These are phyloP conservation scores for Phytophthora melonis DNA, from an alignment of 352 stramenopile genomes.

Conservation along the genomic window DNA sequence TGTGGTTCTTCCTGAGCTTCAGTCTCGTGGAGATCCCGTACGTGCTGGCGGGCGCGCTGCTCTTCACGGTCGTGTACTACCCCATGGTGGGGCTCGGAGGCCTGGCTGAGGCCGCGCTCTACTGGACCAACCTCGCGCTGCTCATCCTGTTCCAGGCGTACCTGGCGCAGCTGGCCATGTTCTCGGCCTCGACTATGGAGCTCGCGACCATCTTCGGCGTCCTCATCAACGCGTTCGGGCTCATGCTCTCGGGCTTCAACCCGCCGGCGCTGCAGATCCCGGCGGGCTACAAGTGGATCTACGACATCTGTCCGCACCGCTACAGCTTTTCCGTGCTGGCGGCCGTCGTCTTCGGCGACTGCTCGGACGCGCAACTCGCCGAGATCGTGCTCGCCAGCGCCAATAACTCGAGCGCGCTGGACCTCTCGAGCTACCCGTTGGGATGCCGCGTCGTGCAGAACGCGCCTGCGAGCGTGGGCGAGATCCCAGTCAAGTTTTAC, in stretches of 20 bases:
- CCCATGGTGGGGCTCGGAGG: slow-evolving; percentile 52
- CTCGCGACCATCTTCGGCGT: slow-evolving; percentile 30
- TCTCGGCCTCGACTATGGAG: slow-evolving; percentile 33
- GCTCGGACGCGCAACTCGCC: slow-evolving; percentile 25
- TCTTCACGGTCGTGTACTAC: slow-evolving; percentile 20
- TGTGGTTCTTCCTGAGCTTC: slow-evolving; percentile 10
- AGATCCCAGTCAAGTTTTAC: slow-evolving; percentile 36
- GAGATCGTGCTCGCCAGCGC: slow-evolving; percentile 10
- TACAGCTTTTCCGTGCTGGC: slow-evolving; percentile 41
- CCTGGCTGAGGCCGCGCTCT: slow-evolving; percentile 29
- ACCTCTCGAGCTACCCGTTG: slow-evolving; percentile 20
- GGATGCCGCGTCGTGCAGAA: slow-evolving; percentile 37
- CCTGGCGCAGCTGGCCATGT: slow-evolving; percentile 35
- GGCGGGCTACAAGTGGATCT: slow-evolving; percentile 47
- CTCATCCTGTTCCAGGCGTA: slow-evolving; percentile 41
- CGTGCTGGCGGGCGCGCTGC: not conserved
- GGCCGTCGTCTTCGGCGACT: slow-evolving; percentile 43
- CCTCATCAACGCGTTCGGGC: slow-evolving; percentile 38
- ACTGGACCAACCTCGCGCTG: slow-evolving; percentile 38
- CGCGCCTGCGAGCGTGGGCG: slow-evolving; percentile 23
- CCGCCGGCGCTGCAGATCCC: slow-evolving; percentile 43
- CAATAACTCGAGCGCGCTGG: not conserved
- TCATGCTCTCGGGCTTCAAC: slow-evolving; percentile 52
- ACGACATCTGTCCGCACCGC: slow-evolving; percentile 37
- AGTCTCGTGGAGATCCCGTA: slow-evolving; percentile 9